Conservation (phyloP, 1,284 basidiomycete genomes). For the Cryptococcus sp. region DNA sequence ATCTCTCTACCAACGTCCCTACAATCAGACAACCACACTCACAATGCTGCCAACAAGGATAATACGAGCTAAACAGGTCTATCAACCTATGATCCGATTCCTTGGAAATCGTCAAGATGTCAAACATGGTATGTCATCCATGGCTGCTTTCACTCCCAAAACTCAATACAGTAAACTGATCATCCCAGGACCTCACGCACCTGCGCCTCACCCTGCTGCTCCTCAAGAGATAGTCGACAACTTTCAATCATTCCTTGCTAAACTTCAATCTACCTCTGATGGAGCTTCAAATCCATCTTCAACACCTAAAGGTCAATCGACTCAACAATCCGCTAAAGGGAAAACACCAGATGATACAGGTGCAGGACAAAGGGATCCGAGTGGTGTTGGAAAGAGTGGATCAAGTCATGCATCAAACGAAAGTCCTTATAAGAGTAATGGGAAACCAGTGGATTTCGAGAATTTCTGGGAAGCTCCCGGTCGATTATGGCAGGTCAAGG, state of each 20-base stretch:
- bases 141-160: background rate
- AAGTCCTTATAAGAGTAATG: background rate
- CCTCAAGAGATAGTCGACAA: slow-evolving; percentile 63
- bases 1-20: background rate
- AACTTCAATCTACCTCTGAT: slow-evolving; percentile 50
- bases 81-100: slow-evolving; percentile 64
- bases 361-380: background rate
- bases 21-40: background rate
- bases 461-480: slow-evolving; percentile 77
- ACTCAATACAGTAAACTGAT: background rate
- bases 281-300: slow-evolving; percentile 20
- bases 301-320: slow-evolving; percentile 29
- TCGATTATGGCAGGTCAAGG: slow-evolving; percentile 61
- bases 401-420: background rate
- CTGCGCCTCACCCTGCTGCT: slow-evolving; percentile 70
- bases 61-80: slow-evolving; percentile 22
- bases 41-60: slow-evolving; percentile 30
- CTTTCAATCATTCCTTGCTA: slow-evolving; percentile 60
- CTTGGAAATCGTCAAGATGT: slow-evolving; percentile 65
- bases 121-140: slow-evolving; percentile 51
- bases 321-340: slow-evolving; percentile 10
- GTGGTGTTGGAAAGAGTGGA: slow-evolving; percentile 3
- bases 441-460: slow-evolving; percentile 50
- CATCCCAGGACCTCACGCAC: slow-evolving; percentile 55
- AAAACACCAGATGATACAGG: slow-evolving; percentile 6